Conservation (phyloP, 768 basidiomycete species). For the Lactarius evosmus region DNA sequence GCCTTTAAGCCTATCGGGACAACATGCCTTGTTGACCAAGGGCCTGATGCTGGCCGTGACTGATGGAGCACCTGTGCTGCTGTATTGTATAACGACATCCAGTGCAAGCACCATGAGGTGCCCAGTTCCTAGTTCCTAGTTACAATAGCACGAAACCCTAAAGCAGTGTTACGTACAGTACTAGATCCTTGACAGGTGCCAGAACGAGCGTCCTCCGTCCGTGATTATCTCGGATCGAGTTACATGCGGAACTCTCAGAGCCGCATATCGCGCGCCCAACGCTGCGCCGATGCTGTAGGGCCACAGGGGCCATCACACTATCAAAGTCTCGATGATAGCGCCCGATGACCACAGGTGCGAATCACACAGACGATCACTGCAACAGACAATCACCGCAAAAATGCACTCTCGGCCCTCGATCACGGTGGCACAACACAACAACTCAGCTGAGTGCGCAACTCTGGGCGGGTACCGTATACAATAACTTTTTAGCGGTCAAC, state of each 20-base stretch:
- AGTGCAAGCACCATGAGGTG: constrained; percentile 2
- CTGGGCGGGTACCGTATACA: too few relatives aligned
- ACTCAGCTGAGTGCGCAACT: not conserved
- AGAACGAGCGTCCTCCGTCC: not conserved
- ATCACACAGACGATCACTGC: not conserved
- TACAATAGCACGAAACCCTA: not conserved
- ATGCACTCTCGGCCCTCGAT: not conserved
- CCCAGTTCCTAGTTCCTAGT: not conserved
- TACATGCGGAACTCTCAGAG: not conserved
- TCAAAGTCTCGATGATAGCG: not conserved
- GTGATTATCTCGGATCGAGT: not conserved
- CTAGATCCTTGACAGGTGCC: not conserved
- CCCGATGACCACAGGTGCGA: not conserved
- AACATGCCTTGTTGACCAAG: too few relatives aligned
- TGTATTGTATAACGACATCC: too few relatives aligned
- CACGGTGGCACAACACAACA: not conserved
- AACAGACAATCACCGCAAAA: not conserved
- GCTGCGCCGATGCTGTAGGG: too few relatives aligned
- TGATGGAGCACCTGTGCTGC: constrained; percentile 5
- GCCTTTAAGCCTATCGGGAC: too few relatives aligned
- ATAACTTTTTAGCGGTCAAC: too few relatives aligned
- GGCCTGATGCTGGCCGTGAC: constrained; percentile 20
- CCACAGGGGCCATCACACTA: not conserved
- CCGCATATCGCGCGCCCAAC: too few relatives aligned
- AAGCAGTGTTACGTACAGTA: not conserved